Conservation (phyloP, 192 early-diverging fungal genomes). For the Helicostylum pulchrum region DNA sequence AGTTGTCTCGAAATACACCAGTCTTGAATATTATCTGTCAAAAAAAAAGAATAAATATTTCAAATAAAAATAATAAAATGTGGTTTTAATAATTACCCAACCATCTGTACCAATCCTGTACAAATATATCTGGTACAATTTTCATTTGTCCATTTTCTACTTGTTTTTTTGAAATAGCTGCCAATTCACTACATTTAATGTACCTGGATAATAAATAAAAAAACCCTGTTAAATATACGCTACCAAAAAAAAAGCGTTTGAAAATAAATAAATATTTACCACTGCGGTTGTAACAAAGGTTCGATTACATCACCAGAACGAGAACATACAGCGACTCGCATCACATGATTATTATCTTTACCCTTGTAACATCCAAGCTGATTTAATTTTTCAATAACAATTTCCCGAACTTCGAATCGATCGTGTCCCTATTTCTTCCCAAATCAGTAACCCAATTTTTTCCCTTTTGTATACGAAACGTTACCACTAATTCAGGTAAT, state of each 20-base stretch:
- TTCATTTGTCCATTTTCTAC: constrained; percentile 62
- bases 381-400: constrained; percentile 63
- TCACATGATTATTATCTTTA: constrained; percentile 74
- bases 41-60: constrained; percentile 8
- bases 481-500: constrained; percentile 45
- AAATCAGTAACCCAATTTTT: neutral
- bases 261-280: constrained; percentile 44
- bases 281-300: constrained; percentile 93
- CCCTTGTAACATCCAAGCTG: constrained; percentile 68
- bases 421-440: constrained; percentile 57
- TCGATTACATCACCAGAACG: constrained; percentile 94
- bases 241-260: neutral
- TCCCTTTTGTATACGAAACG: no score
- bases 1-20: constrained; percentile 98
- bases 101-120: constrained; percentile 88
- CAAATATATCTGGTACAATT: constrained; percentile 70
- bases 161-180: constrained; percentile 59
- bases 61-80: neutral
- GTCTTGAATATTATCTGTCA: constrained; percentile 73
- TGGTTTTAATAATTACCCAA: constrained; percentile 53
- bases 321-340: constrained; percentile 67
- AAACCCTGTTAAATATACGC: neutral
- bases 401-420: constrained; percentile 79
- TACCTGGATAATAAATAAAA: constrained; percentile 47
- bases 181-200: constrained; percentile 78